Conservation (phyloP, 768 basidiomycete genomes). For the Bullera alba region DNA sequence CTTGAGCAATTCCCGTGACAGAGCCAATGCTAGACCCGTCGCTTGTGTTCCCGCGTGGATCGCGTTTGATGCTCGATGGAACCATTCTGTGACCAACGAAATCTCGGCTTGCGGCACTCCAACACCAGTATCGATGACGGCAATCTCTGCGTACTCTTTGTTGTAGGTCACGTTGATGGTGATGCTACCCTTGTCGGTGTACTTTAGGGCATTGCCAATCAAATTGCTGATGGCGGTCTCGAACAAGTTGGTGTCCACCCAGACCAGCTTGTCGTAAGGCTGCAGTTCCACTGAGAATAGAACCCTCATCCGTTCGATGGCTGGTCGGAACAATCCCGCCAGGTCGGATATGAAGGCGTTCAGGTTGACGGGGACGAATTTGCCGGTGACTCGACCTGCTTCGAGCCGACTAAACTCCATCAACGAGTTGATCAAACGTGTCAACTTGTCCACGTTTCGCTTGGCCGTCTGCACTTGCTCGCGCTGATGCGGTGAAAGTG, state of each 20-base stretch:
- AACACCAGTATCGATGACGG: conserved; percentile 47
- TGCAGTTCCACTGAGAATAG: conserved; percentile 15
- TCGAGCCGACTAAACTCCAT: conserved; percentile 49
- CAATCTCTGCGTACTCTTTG: conserved; percentile 34
- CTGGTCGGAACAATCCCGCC: conserved; percentile 44
- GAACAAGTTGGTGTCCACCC: conserved; percentile 30
- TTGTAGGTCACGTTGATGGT: conserved; percentile 39
- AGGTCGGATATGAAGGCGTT: conserved; percentile 43
- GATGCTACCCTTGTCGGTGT: conserved; percentile 45
- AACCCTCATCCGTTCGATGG: conserved; percentile 42
- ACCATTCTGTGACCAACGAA: conserved; percentile 43
- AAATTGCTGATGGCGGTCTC: conserved; percentile 34
- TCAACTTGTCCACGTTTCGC: conserved; percentile 45
- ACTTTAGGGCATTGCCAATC: conserved; percentile 40
- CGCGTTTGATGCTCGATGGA: conserved; percentile 45
- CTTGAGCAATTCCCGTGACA: conserved; percentile 43
- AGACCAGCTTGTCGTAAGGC: conserved; percentile 18
- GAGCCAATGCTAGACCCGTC: conserved; percentile 46
- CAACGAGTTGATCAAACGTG: conserved; percentile 46
- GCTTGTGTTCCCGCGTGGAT: conserved; percentile 44
- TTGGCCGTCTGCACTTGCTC: conserved; percentile 20
- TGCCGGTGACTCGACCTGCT: conserved; percentile 39
- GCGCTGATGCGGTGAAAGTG: conserved; percentile 12
- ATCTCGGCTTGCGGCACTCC: conserved; percentile 45
- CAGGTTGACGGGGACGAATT: conserved; percentile 41